Conservation (phyloP, 73 alveolate species). For the Symbiodinium natans region DNA sequence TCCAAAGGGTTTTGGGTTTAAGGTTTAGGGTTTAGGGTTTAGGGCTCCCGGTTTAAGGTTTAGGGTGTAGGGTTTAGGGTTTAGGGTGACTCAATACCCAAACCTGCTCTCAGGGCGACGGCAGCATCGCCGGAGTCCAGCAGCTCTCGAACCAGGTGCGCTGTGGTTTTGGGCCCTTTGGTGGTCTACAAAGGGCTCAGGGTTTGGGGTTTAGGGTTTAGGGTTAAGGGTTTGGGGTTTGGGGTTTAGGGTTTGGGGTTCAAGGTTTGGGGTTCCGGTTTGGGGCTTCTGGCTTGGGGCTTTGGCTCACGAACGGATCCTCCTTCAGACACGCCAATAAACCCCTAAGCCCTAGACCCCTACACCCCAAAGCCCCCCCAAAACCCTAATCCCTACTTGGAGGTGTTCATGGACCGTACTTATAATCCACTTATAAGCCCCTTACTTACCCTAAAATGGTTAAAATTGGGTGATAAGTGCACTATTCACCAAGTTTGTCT, state of each 20-base stretch:
- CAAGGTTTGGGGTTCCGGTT: neutral
- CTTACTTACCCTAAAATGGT: too few species aligned
- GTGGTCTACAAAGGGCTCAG: neutral
- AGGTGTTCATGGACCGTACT: too few species aligned
- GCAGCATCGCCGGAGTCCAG: constrained; percentile 89
- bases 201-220: too few species aligned
- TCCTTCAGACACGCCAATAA: too few species aligned
- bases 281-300: neutral
- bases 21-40: neutral
- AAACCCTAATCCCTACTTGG: neutral
- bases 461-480: too few species aligned
- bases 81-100: neutral
- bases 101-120: constrained; percentile 11
- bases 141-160: constrained; percentile 63
- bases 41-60: neutral
- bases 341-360: neutral
- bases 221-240: too few species aligned
- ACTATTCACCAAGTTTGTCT: too few species aligned
- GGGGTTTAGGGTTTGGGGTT: too few species aligned
- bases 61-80: neutral
- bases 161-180: too few species aligned
- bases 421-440: too few species aligned
- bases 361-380: too few species aligned
- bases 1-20: too few species aligned
- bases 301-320: neutral